phyloP scores from a whole-genome alignment of 176 grass and related monocot genomes.

The Coix lacrymajobi region DNA sequence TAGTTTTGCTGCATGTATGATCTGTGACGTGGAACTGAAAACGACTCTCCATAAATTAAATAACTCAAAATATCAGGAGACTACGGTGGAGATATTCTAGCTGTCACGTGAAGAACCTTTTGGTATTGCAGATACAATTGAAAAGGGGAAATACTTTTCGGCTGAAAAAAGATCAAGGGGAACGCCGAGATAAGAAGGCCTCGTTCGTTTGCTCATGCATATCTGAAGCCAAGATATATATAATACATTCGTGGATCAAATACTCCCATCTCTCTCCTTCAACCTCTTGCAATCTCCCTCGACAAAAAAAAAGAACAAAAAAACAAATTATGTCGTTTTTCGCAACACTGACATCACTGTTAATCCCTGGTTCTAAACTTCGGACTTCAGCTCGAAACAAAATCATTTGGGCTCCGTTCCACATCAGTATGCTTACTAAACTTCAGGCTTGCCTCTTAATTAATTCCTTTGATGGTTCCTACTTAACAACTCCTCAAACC shows the following conservation, averaged over 20 bases:
- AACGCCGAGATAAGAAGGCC: neutral
- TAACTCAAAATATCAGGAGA: conserved; percentile 24
- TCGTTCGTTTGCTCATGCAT: neutral
- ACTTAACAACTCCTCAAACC: neutral
- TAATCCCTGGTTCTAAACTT: neutral
- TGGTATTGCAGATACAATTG: neutral
- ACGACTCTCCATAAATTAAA: neutral
- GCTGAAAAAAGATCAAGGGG: neutral
- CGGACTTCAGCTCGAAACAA: neutral
- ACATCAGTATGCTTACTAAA: neutral
- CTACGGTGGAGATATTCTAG: neutral
- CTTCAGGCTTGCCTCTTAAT: neutral
- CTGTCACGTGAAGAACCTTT: neutral
- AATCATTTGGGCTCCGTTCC: neutral
- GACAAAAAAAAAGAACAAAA: neutral
- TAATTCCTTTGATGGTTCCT: no score
- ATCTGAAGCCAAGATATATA: conserved; percentile 27
- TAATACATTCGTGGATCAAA: conserved; percentile 6
- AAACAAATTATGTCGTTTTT: neutral
- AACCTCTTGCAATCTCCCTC: neutral
- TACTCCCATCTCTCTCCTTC: neutral
- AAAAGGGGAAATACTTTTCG: neutral
- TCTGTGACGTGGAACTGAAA: neutral
- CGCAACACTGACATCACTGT: neutral
- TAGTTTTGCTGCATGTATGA: neutral